Conservation (phyloP, 2,329 filamentous ascomycete species). For the Aspergillus awamori region DNA sequence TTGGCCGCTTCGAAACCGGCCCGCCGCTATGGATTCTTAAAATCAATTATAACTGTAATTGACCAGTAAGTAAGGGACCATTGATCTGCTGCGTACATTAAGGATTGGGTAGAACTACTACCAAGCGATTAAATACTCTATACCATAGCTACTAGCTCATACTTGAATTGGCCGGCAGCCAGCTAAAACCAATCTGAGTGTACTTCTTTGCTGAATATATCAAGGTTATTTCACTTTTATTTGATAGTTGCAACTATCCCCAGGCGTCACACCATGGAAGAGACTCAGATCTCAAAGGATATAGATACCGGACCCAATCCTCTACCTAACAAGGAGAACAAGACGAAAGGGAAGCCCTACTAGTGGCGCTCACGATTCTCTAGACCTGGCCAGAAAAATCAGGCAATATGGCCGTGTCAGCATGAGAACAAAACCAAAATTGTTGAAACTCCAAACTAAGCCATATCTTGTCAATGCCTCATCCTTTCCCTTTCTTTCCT, state of each 20-base stretch:
- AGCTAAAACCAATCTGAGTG: too few relatives aligned
- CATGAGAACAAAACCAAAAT: conserved; percentile 27
- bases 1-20: too few relatives aligned
- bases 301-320: conserved; percentile 18
- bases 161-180: too few relatives aligned
- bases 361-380: not conserved
- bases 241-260: not conserved
- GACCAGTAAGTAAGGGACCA: not conserved
- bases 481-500: not conserved
- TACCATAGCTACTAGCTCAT: too few relatives aligned
- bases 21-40: too few relatives aligned
- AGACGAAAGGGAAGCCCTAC: conserved; percentile 4
- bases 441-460: conserved; percentile 19
- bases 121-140: too few relatives aligned
- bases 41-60: too few relatives aligned
- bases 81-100: not conserved
- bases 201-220: not conserved
- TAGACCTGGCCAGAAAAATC: not conserved
- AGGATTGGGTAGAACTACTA: not conserved
- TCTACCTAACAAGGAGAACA: conserved; percentile 4
- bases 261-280: too few relatives aligned
- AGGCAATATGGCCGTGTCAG: conserved; percentile 11
- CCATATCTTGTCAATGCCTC: conserved; percentile 7
- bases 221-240: not conserved
- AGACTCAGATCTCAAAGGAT: not conserved